Evolutionary conservation across 2,329 filamentous ascomycete species (phyloP).

Genomic region (Exophiala bonariae): DNA sequence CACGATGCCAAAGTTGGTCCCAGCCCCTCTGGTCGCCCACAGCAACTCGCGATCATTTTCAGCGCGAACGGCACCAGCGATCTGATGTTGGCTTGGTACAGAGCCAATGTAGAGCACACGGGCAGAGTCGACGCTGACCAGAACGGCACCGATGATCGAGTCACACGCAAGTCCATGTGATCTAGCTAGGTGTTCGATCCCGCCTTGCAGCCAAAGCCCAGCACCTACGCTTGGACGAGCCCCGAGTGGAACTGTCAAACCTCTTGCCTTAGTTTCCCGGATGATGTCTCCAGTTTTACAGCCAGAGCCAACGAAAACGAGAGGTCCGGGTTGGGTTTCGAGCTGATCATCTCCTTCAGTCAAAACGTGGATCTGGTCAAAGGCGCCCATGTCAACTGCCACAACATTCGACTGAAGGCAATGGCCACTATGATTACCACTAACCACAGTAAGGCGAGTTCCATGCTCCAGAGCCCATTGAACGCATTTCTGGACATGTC

Average conservation of each 20-base stretch:
- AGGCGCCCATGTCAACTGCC: constrained; percentile 59
- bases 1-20: constrained; percentile 42
- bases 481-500: constrained; percentile 57
- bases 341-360: constrained; percentile 18
- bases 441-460: constrained; percentile 51
- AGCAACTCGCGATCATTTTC: constrained; percentile 49
- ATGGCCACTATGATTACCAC: constrained; percentile 62
- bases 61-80: constrained; percentile 41
- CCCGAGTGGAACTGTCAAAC: constrained; percentile 60
- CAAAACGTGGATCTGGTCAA: constrained; percentile 52
- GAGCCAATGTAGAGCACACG: constrained; percentile 52
- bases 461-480: constrained; percentile 54
- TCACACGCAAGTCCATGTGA: constrained; percentile 60
- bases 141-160: constrained; percentile 58
- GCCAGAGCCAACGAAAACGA: constrained; percentile 56
- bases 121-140: constrained; percentile 54
- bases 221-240: constrained; percentile 63
- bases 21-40: constrained; percentile 43
- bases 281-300: constrained; percentile 59
- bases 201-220: constrained; percentile 65
- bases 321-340: constrained; percentile 25
- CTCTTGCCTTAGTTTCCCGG: constrained; percentile 44
- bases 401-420: constrained; percentile 56
- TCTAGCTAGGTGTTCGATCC: constrained; percentile 61
- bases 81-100: constrained; percentile 50